A percentile compares a stretch with the other conserved stretches of the same genome.
Evolutionary conservation across 176 grass and related monocot species (phyloP).

Genomic region (Oryza meridionalis): DNA sequence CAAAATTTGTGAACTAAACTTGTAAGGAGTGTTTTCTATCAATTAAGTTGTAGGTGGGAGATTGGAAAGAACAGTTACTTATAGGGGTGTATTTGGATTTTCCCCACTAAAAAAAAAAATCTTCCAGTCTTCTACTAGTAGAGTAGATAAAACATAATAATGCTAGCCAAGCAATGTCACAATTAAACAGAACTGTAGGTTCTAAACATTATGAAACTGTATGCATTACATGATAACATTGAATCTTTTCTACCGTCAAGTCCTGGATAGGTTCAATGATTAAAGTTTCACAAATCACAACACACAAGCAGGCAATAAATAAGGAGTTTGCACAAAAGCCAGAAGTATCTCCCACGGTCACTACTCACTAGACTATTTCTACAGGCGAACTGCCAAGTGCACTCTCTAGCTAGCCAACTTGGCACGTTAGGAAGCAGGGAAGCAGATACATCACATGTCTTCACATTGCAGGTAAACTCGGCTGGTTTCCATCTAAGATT

Average conservation of each 20-base stretch:
- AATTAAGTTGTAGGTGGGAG: no score
- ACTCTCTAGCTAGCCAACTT: background rate
- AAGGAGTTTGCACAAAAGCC: conserved; percentile 3
- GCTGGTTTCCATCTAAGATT: conserved; percentile 60
- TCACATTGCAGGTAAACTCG: conserved; percentile 30
- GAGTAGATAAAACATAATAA: no score
- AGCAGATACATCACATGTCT: background rate
- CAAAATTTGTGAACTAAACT: no score
- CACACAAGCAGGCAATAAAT: background rate
- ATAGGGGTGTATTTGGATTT: no score
- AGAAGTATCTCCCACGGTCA: background rate
- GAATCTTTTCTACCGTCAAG: background rate
- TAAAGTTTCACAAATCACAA: conserved; percentile 8
- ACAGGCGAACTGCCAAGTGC: background rate
- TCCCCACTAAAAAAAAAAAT: no score
- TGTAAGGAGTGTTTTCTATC: no score
- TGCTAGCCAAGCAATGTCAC: no score
- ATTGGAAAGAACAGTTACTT: no score
- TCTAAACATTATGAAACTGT: background rate
- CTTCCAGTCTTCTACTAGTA: no score
- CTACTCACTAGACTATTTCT: conserved; percentile 1
- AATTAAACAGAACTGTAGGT: background rate
- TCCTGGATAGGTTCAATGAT: background rate
- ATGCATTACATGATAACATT: background rate
- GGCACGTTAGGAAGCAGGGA: background rate